These are phyloP conservation scores for Cytospora chrysosperma DNA, from an alignment of 2,329 filamentous ascomycete species.

Conservation along the genomic window DNA sequence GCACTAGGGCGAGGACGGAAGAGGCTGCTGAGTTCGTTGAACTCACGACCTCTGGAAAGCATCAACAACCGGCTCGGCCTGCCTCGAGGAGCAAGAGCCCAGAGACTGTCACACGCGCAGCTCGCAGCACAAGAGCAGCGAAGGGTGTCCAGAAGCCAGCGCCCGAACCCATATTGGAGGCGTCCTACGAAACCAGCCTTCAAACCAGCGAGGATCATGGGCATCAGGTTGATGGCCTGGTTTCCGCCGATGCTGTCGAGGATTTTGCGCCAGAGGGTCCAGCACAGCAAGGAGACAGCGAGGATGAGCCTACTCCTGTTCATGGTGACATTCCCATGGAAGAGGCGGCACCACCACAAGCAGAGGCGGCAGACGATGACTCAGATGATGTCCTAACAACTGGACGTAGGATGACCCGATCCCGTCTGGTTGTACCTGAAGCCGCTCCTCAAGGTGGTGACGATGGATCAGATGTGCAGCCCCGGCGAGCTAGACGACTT, in stretches of 20 bases:
- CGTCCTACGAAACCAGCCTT: constrained; percentile 49
- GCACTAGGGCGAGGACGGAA: constrained; percentile 55
- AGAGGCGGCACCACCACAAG: constrained; percentile 33
- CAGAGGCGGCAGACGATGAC: constrained; percentile 32
- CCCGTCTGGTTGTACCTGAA: constrained; percentile 28
- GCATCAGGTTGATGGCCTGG: constrained; percentile 30
- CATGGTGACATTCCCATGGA: constrained; percentile 25
- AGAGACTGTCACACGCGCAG: constrained; percentile 45
- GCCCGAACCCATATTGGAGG: constrained; percentile 49
- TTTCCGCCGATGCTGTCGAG: constrained; percentile 26
- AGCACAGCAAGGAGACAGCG: constrained; percentile 25
- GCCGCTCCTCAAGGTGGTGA: constrained; percentile 29
- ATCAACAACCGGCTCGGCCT: constrained; percentile 48
- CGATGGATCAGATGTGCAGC: constrained; percentile 24
- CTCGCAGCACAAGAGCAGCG: constrained; percentile 47
- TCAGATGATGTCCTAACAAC: constrained; percentile 38
- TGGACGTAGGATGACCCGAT: constrained; percentile 20
- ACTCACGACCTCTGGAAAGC: constrained; percentile 60
- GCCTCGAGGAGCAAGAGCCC: constrained; percentile 57
- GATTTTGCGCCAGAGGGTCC: constrained; percentile 21
- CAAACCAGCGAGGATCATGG: constrained; percentile 25
- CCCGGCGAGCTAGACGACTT: constrained; percentile 17
- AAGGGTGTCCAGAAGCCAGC: constrained; percentile 52
- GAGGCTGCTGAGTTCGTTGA: constrained; percentile 58
- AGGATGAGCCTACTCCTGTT: constrained; percentile 26